Percentiles rank a stretch among this genome's conserved stretches.
phyloP scores from a whole-genome alignment of 345 rosid genomes.

The Lenwebbia sp. region DNA sequence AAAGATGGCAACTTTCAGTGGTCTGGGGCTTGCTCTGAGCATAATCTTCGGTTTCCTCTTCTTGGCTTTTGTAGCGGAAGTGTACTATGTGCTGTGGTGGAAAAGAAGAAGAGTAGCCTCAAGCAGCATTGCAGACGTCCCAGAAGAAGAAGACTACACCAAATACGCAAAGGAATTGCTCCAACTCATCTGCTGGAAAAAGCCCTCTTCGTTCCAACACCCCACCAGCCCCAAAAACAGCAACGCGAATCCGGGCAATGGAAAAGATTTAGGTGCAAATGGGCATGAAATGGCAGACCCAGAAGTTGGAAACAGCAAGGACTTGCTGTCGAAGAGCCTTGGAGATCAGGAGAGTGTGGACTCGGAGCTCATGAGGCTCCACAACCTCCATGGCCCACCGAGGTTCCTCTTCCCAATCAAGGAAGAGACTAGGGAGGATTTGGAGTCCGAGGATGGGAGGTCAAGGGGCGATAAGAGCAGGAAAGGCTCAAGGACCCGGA shows the following conservation, averaged over 20 bases:
- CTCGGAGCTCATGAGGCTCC: constrained; percentile 88
- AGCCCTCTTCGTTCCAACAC: constrained; percentile 22
- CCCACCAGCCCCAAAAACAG: neutral
- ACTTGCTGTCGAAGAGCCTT: constrained; percentile 28
- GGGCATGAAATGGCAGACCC: constrained; percentile 26
- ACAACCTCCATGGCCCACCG: constrained; percentile 73
- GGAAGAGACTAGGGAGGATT: constrained; percentile 88
- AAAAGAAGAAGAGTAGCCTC: constrained; percentile 34
- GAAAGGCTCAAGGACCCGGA: constrained; percentile 62
- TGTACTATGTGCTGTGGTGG: constrained; percentile 79
- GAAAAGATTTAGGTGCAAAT: constrained; percentile 1
- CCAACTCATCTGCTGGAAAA: constrained; percentile 54
- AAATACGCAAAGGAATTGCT: constrained; percentile 49
- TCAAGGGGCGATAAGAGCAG: constrained; percentile 27
- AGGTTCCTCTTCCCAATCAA: constrained; percentile 92
- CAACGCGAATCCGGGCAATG: neutral
- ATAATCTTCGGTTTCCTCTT: constrained; percentile 62
- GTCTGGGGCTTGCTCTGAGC: constrained; percentile 66
- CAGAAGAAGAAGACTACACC: constrained; percentile 19
- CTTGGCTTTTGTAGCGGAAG: constrained; percentile 59
- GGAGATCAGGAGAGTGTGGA: constrained; percentile 45
- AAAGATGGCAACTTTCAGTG: constrained; percentile 47
- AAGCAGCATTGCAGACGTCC: constrained; percentile 18
- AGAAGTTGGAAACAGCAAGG: constrained; percentile 60
- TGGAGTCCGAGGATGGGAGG: constrained; percentile 85